Conservation (phyloP, 495 filamentous ascomycete genomes). For the Neurospora pannonica region DNA sequence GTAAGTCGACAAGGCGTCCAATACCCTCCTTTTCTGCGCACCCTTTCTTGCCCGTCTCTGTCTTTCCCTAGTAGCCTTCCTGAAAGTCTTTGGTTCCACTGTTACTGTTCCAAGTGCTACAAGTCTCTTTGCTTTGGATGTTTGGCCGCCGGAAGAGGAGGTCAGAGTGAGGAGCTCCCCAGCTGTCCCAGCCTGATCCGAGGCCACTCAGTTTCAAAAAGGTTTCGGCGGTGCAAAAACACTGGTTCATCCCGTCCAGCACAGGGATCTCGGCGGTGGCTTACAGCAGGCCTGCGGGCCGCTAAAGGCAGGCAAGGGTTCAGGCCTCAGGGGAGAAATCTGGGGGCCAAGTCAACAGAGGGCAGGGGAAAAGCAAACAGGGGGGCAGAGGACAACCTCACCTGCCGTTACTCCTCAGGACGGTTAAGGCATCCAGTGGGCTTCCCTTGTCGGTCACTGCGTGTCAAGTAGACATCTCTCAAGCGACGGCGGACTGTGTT, state of each 20-base stretch:
- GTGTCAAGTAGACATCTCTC: neutral
- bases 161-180: neutral
- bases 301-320: neutral
- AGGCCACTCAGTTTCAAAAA: neutral
- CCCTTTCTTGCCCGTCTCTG: neutral
- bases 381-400: neutral
- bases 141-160: neutral
- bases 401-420: neutral
- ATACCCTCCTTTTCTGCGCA: neutral
- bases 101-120: neutral
- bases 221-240: neutral
- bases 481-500: neutral
- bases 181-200: neutral
- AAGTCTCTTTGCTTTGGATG: neutral
- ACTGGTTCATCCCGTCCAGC: neutral
- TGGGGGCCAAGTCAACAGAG: neutral
- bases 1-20: neutral
- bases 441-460: neutral
- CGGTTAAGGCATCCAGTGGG: neutral
- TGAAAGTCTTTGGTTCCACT: neutral
- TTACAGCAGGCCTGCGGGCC: neutral
- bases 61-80: neutral
- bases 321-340: neutral
- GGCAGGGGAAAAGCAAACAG: neutral
- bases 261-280: neutral